These are phyloP conservation scores for Xylaria telfairii DNA, from an alignment of 495 filamentous ascomycete genomes.

Conservation along the genomic window DNA sequence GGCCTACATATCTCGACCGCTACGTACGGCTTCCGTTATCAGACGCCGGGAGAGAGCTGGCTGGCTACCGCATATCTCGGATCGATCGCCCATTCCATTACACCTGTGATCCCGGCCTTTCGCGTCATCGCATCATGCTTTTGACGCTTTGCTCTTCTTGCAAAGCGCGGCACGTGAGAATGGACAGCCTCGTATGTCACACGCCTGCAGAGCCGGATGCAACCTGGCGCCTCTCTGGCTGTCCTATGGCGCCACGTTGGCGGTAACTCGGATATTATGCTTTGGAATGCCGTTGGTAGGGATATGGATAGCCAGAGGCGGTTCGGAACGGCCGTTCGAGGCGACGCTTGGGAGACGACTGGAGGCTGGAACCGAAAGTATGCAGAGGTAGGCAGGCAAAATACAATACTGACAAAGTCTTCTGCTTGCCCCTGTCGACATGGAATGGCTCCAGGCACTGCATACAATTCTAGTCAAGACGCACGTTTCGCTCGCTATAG, in stretches of 20 bases:
- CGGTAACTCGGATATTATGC: not conserved
- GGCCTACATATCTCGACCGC: not conserved
- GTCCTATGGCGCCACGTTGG: constrained; percentile 4
- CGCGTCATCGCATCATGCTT: not conserved
- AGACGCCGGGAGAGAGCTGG: not conserved
- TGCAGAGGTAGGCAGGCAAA: not conserved
- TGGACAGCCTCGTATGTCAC: not conserved
- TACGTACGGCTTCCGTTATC: not conserved
- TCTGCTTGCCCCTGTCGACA: not conserved
- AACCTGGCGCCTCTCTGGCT: not conserved
- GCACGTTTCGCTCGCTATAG: not conserved
- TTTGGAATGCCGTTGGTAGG: no score
- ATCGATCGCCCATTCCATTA: no score
- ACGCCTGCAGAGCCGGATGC: not conserved
- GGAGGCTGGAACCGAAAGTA: not conserved
- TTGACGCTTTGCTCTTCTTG: not conserved
- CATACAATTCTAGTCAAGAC: not conserved
- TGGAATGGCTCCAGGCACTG: not conserved
- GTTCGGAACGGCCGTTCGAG: not conserved
- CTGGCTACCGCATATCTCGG: not conserved
- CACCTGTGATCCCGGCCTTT: not conserved
- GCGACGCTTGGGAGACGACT: not conserved
- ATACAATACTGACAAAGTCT: not conserved
- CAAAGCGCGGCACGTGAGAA: not conserved
- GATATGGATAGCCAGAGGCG: not conserved